Evolutionary conservation across 192 early-diverging fungal genomes (phyloP).

Genomic region (Coemansia sp.): DNA sequence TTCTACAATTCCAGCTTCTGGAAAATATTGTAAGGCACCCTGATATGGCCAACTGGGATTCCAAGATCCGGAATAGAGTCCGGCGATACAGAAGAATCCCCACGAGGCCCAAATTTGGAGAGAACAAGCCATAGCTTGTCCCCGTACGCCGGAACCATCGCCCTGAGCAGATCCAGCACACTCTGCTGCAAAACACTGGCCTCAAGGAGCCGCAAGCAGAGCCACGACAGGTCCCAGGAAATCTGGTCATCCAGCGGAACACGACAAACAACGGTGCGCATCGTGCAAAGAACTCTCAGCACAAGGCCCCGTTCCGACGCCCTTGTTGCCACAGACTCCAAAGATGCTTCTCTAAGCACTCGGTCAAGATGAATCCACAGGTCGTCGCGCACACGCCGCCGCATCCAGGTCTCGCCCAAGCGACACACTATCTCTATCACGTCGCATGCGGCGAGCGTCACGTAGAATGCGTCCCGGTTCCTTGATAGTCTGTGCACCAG

Average conservation of each 20-base stretch:
- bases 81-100: background rate
- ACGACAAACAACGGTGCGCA: constrained; percentile 28
- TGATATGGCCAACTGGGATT: constrained; percentile 4
- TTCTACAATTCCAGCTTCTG: constrained; percentile 18
- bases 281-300: constrained; percentile 18
- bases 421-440: constrained; percentile 37
- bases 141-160: constrained; percentile 39
- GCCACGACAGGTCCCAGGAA: constrained; percentile 29
- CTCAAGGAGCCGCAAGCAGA: constrained; percentile 18
- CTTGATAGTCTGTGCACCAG: constrained; percentile 22
- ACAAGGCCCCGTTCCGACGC: constrained; percentile 17
- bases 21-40: constrained; percentile 20
- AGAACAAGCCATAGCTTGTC: constrained; percentile 48
- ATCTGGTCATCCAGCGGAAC: constrained; percentile 36
- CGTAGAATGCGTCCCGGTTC: constrained; percentile 28
- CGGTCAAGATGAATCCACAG: constrained; percentile 34
- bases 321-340: background rate
- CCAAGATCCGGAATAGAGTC: constrained; percentile 18
- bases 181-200: background rate
- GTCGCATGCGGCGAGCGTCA: constrained; percentile 38
- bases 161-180: constrained; percentile 18
- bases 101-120: constrained; percentile 19
- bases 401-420: constrained; percentile 43
- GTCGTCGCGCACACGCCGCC: constrained; percentile 36
- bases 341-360: constrained; percentile 1